phyloP scores from a whole-genome alignment of 768 basidiomycete genomes.

The Boletus rubropictus region DNA sequence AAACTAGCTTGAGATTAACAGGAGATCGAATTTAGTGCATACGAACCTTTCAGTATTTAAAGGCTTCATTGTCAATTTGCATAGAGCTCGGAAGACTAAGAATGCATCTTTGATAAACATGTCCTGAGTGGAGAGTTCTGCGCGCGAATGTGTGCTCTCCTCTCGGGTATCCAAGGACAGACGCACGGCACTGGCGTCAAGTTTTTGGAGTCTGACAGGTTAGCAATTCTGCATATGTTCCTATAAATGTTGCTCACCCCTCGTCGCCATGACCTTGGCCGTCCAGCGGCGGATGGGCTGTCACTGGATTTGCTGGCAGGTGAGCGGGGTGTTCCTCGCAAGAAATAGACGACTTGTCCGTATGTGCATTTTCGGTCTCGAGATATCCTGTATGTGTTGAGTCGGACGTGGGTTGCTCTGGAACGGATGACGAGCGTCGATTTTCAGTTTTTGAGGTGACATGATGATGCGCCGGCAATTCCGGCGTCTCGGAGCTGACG shows the following conservation, averaged over 20 bases:
- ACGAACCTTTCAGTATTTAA: slow-evolving; percentile 85
- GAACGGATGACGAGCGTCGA: slow-evolving; percentile 10
- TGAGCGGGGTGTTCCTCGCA: slow-evolving; percentile 1
- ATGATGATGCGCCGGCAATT: slow-evolving; percentile 7
- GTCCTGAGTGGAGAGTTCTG: slow-evolving; percentile 70
- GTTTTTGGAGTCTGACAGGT: slow-evolving; percentile 2
- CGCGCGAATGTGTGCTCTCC: slow-evolving; percentile 22
- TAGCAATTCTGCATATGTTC: not conserved
- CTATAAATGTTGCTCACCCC: slow-evolving; percentile 16
- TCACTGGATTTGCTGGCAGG: not conserved
- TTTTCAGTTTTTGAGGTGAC: slow-evolving; percentile 4
- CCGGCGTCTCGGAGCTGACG: slow-evolving; percentile 19
- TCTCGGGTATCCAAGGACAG: slow-evolving; percentile 13
- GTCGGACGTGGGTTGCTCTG: not conserved
- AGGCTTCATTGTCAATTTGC: slow-evolving; percentile 98
- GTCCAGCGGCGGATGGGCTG: not conserved
- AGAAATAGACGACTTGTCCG: not conserved
- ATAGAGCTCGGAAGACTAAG: slow-evolving; percentile 92
- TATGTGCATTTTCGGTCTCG: slow-evolving; percentile 2
- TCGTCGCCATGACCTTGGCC: slow-evolving; percentile 9
- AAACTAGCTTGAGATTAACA: slow-evolving; percentile 12
- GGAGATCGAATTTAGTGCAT: not conserved
- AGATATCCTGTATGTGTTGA: not conserved
- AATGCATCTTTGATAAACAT: slow-evolving; percentile 97
- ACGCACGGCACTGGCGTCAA: slow-evolving; percentile 26